Conservation (phyloP, 257 asterid species). For the Cordia subcordata region DNA sequence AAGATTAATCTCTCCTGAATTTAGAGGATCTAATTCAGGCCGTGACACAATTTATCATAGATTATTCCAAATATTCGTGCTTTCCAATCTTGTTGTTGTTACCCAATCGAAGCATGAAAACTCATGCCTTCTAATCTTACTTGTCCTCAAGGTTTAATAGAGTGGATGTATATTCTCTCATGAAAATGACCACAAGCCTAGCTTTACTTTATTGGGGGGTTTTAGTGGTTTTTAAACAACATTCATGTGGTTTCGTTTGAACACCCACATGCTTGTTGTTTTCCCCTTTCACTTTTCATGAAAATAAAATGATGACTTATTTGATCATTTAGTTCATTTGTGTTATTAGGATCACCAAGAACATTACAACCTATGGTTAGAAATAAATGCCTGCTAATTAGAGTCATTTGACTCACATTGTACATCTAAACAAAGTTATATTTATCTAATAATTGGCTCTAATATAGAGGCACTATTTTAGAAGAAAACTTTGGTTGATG, state of each 20-base stretch:
- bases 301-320: background rate
- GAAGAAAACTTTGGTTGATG: constrained; percentile 10
- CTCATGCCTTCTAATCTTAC: constrained; percentile 32
- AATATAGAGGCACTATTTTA: constrained; percentile 19
- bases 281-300: constrained; percentile 17
- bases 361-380: no score
- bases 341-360: no score
- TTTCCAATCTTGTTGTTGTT: constrained; percentile 38
- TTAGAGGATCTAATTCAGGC: no score
- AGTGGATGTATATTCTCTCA: constrained; percentile 36
- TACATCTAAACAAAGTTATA: constrained; percentile 4
- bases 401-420: no score
- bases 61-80: constrained; percentile 40
- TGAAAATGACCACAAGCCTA: constrained; percentile 36
- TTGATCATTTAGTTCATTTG: no score
- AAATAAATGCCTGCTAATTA: no score
- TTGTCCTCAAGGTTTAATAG: constrained; percentile 29
- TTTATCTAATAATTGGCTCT: constrained; percentile 42
- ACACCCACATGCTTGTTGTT: constrained; percentile 37
- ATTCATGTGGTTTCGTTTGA: constrained; percentile 44
- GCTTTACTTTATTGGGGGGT: constrained; percentile 26
- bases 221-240: constrained; percentile 19
- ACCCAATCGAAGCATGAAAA: constrained; percentile 38
- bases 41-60: background rate
- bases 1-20: no score